These are phyloP conservation scores for Elsinoe arachidis DNA, from an alignment of 2,329 filamentous ascomycete genomes.

Conservation along the genomic window DNA sequence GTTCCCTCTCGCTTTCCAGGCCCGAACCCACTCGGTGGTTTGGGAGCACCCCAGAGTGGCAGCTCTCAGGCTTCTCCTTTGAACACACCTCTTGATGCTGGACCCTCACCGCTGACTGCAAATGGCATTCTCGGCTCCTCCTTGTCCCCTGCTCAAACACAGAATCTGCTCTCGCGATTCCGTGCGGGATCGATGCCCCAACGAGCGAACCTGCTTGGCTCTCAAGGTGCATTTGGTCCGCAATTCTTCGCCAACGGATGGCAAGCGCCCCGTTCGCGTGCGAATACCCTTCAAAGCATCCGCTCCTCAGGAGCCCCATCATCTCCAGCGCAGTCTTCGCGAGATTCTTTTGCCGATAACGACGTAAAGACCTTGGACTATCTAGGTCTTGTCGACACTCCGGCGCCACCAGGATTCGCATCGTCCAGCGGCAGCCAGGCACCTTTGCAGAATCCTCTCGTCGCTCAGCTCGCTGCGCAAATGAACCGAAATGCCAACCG, in stretches of 20 bases:
- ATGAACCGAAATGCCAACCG: constrained; percentile 72
- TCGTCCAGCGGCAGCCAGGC: constrained; percentile 12
- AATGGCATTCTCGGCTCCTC: constrained; percentile 13
- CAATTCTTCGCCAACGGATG: constrained; percentile 83
- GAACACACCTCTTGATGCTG: not conserved
- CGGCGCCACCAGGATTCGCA: constrained; percentile 51
- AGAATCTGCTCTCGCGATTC: constrained; percentile 63
- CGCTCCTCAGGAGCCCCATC: constrained; percentile 78
- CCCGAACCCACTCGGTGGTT: constrained; percentile 53
- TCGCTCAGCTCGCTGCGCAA: constrained; percentile 67
- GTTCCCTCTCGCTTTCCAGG: constrained; percentile 92
- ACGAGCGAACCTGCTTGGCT: constrained; percentile 57
- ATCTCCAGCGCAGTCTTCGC: constrained; percentile 78
- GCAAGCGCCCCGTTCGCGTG: constrained; percentile 68
- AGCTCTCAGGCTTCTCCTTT: constrained; percentile 32
- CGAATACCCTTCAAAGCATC: constrained; percentile 82
- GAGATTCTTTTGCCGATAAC: constrained; percentile 73
- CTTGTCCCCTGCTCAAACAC: constrained; percentile 13
- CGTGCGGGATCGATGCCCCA: constrained; percentile 93
- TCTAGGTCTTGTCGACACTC: constrained; percentile 86
- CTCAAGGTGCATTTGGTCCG: constrained; percentile 65
- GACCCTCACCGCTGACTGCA: constrained; percentile 1
- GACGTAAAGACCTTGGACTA: constrained; percentile 95
- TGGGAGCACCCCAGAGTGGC: constrained; percentile 23
- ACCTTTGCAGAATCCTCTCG: constrained; percentile 35